phyloP scores from a whole-genome alignment of 169 alveolate species.

The Cryptosporidium canis region DNA sequence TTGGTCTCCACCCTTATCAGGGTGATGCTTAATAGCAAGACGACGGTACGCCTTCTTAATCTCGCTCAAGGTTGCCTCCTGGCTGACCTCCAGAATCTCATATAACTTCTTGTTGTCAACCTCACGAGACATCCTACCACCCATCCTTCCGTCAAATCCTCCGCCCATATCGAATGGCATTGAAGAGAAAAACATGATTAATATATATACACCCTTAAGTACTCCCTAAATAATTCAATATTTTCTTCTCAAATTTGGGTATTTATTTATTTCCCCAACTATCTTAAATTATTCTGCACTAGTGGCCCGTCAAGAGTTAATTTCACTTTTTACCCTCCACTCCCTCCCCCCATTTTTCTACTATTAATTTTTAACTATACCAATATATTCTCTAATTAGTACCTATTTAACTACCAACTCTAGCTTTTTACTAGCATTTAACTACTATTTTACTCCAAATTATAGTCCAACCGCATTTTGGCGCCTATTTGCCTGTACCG shows the following conservation, averaged over 20 bases:
- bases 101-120: slow-evolving; percentile 87
- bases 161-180: slow-evolving; percentile 74
- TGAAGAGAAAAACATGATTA: slow-evolving; percentile 64
- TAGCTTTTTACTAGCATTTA: background rate
- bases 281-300: background rate
- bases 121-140: slow-evolving; percentile 74
- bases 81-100: slow-evolving; percentile 84
- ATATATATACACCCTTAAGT: background rate
- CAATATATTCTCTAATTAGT: background rate
- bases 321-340: slow-evolving; percentile 7
- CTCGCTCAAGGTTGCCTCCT: slow-evolving; percentile 88
- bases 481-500: background rate
- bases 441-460: background rate
- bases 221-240: background rate
- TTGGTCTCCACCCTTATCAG: slow-evolving; percentile 99
- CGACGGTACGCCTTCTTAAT: slow-evolving; percentile 95
- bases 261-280: background rate
- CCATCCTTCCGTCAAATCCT: slow-evolving; percentile 73
- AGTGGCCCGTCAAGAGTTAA: background rate
- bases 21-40: slow-evolving; percentile 95
- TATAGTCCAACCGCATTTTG: background rate
- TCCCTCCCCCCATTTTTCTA: background rate
- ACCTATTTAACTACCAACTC: background rate
- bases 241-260: background rate
- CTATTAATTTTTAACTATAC: background rate